Percentiles rank a stretch among this genome's conserved stretches.
These are phyloP conservation scores for Boehmeria nivea DNA, from an alignment of 306 rosid genomes.

Conservation along the genomic window DNA sequence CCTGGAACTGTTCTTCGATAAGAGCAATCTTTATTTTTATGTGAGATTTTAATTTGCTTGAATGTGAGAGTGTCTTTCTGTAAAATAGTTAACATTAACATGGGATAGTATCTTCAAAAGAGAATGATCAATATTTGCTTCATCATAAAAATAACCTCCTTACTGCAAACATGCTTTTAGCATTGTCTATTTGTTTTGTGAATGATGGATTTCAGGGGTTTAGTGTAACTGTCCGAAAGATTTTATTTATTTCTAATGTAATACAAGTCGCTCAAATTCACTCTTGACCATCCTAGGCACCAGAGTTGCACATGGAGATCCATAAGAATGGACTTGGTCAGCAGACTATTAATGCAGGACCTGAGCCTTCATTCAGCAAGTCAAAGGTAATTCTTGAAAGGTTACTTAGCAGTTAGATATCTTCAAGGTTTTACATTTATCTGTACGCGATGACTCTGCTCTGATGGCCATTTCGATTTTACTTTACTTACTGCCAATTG, in stretches of 20 bases:
- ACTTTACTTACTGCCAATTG: not conserved
- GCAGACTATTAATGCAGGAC: conserved; percentile 36
- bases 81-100: too few species aligned
- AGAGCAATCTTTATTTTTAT: too few species aligned
- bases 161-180: too few species aligned
- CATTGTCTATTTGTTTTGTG: not conserved
- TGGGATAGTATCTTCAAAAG: too few species aligned
- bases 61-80: too few species aligned
- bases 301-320: conserved; percentile 67
- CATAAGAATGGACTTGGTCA: conserved; percentile 55
- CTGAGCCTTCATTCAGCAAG: conserved; percentile 43
- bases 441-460: not conserved
- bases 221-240: not conserved
- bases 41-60: too few species aligned
- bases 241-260: not conserved
- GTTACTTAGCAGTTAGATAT: not conserved
- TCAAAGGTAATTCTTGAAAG: conserved; percentile 38
- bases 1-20: too few species aligned
- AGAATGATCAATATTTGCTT: too few species aligned
- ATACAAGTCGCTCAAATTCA: too few species aligned
- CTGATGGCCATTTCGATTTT: not conserved
- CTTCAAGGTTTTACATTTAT: not conserved
- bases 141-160: too few species aligned
- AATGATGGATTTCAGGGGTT: not conserved
- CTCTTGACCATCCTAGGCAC: conserved; percentile 36